Evolutionary conservation across 2,329 filamentous ascomycete genomes (phyloP), one percentile per base, ranked within the genome.

Genomic region (Blastomyces gilchristii): DNA sequence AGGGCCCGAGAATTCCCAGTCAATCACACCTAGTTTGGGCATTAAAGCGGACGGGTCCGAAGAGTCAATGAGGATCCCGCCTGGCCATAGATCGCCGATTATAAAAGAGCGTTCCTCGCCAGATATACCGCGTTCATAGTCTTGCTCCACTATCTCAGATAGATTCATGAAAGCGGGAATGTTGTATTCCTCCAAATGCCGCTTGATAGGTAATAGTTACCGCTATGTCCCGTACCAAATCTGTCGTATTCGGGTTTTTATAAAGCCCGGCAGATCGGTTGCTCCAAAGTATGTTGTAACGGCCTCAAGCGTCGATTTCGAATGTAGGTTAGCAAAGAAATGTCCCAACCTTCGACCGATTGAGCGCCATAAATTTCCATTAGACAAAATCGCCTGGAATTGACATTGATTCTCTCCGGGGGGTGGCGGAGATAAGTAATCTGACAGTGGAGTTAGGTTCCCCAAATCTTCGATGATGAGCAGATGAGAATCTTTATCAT

Each of bases 1-100:
- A 37, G 57, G 34, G 45, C 63, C 61, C 5, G 63, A 60, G 25
- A 64, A 60, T 49, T 64, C 63, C 61, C 63, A 66, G 61, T 64
- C 63, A 39, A 65, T 65, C 57, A 59, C 58, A 25, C 61, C 61
- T 7, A 64, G 39, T 22, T 53, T 59, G n/a, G 16, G 22, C 8
- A 28, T 16, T 22, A 5, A 39, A 34, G 18, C n/a, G 39, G 12
- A 47, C 12, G 39, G 14, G 6, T 59, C n/a, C n/a, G 28, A 14
- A 28, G 25, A 9, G 41, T 41, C 50, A 56, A 65, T 63, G 14
- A 62, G 56, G 34, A 63, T 63, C 14, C 60, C 62, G 12, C 58
- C 61, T 45, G 60, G 37, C 57, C 62, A 65, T 59, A 65, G 47
- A 56, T 64, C 64, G 28, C 63, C 57, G n/a, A 62, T 39, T 49